These are phyloP conservation scores for Elongisporangium anandrum DNA, from an alignment of 352 stramenopile genomes.

Conservation along the genomic window DNA sequence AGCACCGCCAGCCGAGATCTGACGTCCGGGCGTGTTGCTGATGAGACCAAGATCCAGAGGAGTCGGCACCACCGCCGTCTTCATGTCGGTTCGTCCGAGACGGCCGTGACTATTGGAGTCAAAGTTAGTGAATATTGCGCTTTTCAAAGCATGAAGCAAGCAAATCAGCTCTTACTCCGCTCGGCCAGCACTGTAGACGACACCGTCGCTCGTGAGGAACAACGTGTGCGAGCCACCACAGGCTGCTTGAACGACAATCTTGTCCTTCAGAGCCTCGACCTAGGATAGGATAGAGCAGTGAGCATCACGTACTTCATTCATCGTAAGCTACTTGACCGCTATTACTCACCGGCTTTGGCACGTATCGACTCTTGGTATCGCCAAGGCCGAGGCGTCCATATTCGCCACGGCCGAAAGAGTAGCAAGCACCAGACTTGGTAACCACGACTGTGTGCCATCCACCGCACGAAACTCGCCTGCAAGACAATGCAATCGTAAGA, in stretches of 20 bases:
- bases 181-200: conserved; percentile 77
- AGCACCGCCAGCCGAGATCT: conserved; percentile 67
- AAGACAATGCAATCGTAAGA: background rate
- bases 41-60: conserved; percentile 47
- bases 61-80: conserved; percentile 45
- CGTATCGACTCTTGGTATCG: conserved; percentile 65
- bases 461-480: conserved; percentile 72
- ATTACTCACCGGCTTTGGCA: conserved; percentile 41
- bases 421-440: conserved; percentile 66
- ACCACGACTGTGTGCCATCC: conserved; percentile 83
- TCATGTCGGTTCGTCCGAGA: conserved; percentile 53
- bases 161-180: conserved; percentile 62
- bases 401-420: conserved; percentile 73
- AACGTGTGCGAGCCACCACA: conserved; percentile 84
- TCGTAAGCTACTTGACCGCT: background rate
- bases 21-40: conserved; percentile 31
- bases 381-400: conserved; percentile 85
- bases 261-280: conserved; percentile 57
- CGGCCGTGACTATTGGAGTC: conserved; percentile 49
- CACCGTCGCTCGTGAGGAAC: conserved; percentile 82
- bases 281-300: conserved; percentile 9
- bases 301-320: background rate
- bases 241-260: conserved; percentile 65
- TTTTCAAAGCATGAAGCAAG: background rate
- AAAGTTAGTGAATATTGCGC: conserved; percentile 3